Base-by-base conservation (phyloP, 805 yeast genomes). In the Peterozyma xylosa region DNA sequence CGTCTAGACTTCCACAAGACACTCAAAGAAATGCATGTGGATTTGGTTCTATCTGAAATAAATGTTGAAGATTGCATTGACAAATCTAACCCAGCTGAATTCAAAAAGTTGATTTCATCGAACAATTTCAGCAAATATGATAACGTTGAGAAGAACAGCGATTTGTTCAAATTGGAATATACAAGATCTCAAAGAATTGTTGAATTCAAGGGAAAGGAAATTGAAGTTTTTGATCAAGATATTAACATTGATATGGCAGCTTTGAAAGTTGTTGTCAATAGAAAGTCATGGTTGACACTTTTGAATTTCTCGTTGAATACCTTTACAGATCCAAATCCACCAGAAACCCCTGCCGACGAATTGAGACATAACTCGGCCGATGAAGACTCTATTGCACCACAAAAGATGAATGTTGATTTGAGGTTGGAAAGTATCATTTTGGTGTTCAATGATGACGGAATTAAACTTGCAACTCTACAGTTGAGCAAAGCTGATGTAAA, bases 261-360 rank as follows among this genome's bases (percentile, higher is more conserved):
- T 11, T 75, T 93, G 43, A 78, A 78, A 48, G 71, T 85, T 33
- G 82, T 86, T 2, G 62, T 90, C 6, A 79, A 95, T 0, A 78
- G 97, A 39, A 84, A 78, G 55, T 84, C 95, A 1, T 63, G 86
- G 13, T 68, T 93, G 48, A 83, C 95, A 1, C 65, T 93, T 11
- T 63, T 91, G 50, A 91, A 89, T 58, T 93, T 82, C 58, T 70
- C 85, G 2, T 66, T 90, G 54, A 85, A 88, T 38, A 93, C 98
- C 0, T 93, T 93, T 58, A 84, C 96, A 0, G 82, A 82, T 60
- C 96, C 96, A 0, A 73, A 78, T 48, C 81, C 84, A 1, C 76
- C 76, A 5, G 79, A 77, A 37, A 66, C 79, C 1, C 86, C 87
- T 1, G 82, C 89, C 0, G 90, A 82, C 63, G 78, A 70, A 30